phyloP scores from a whole-genome alignment of 441 rosid genomes.

The Metrosideros polymorpha region DNA sequence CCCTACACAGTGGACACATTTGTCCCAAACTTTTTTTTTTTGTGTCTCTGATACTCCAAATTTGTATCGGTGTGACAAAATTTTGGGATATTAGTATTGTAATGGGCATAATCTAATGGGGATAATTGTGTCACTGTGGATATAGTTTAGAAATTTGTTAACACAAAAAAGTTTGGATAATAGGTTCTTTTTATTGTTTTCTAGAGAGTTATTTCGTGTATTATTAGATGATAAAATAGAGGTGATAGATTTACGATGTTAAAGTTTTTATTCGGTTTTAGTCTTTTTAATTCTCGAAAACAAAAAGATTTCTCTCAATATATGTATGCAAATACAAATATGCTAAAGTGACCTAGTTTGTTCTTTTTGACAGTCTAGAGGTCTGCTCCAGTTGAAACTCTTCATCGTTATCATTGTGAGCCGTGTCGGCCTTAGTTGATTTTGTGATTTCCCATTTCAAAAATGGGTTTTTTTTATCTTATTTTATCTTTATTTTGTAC shows the following conservation, averaged over 20 bases:
- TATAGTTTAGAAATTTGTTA: neutral
- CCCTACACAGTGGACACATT: no score
- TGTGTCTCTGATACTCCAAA: neutral
- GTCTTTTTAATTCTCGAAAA: neutral
- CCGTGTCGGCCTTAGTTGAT: neutral
- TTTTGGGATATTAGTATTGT: neutral
- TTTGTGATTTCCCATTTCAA: neutral
- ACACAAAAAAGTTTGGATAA: no score
- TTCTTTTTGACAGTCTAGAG: neutral
- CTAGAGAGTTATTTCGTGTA: no score
- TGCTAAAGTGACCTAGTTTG: neutral
- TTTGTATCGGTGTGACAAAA: neutral
- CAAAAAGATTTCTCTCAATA: neutral
- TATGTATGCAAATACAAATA: no score
- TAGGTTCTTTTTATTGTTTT: no score
- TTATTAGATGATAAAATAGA: neutral
- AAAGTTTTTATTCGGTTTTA: neutral
- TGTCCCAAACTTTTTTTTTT: neutral
- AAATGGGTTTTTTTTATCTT: neutral
- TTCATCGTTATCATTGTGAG: neutral
- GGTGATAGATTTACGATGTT: neutral
- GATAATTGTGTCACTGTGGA: fast-evolving
- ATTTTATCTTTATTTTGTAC: neutral
- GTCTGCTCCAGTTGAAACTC: neutral
- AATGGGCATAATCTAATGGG: fast-evolving